Evolutionary conservation across 139 green algal species (phyloP).

Genomic region (Haematococcus lacustris): DNA sequence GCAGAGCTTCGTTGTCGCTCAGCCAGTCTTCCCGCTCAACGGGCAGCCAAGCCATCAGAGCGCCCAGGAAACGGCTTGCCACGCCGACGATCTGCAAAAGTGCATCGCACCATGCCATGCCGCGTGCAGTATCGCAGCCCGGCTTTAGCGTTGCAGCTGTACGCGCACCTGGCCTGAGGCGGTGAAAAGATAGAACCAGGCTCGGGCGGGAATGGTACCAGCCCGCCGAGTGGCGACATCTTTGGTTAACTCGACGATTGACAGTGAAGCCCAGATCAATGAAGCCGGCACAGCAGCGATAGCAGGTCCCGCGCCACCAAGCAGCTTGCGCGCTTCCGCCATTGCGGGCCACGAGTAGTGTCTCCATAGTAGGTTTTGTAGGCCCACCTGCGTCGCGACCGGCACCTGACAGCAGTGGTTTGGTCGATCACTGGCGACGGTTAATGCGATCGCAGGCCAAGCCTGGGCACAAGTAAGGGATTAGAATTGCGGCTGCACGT

Average conservation of each 20-base stretch:
- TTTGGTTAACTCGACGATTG: conserved; percentile 43
- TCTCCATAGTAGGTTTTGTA: conserved; percentile 40
- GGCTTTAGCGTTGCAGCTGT: too few species aligned
- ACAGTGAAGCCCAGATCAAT: conserved; percentile 66
- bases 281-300: conserved; percentile 62
- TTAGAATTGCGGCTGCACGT: too few species aligned
- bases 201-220: conserved; percentile 28
- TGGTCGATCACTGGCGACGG: too few species aligned
- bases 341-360: conserved; percentile 64
- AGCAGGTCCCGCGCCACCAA: conserved; percentile 66
- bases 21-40: conserved; percentile 41
- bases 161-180: conserved; percentile 24
- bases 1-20: conserved; percentile 46
- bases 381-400: conserved; percentile 17
- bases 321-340: conserved; percentile 65
- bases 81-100: conserved; percentile 48
- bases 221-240: conserved; percentile 46
- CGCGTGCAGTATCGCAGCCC: not conserved
- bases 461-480: too few species aligned
- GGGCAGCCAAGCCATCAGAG: conserved; percentile 53
- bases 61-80: conserved; percentile 49
- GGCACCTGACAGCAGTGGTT: too few species aligned
- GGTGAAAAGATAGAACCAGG: conserved; percentile 58
- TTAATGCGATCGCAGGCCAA: too few species aligned
- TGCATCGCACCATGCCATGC: not conserved